Base-by-base conservation (phyloP, 2,329 filamentous ascomycete species). In the Phoma sp. region DNA sequence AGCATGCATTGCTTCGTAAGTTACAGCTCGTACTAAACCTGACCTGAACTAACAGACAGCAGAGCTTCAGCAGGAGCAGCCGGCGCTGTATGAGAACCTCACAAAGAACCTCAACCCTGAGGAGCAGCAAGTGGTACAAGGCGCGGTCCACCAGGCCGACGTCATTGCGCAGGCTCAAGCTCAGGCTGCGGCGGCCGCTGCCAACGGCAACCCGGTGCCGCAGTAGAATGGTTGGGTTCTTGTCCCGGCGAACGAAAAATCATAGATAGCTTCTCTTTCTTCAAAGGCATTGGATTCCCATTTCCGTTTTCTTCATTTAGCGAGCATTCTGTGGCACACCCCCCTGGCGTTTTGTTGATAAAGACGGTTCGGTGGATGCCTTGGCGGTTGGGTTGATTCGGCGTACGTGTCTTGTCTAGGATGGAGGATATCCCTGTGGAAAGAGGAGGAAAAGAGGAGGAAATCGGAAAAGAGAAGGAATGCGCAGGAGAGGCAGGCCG, bases 11-110 rank as follows among this genome's bases (percentile, higher is more conserved):
- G 62, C 77, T 93, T 71, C 89, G 93, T 96, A 86, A 76, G 91
- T 86, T 20, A 37, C 29, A 20, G 37, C 15, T 12, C n/a, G 38
- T 4, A 20, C 5, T 5, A 18, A 28, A 33, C 1, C 23, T 1
- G 28, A 26, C 10, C 30, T 28, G 6, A 21, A 14, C 54, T 72
- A 57, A 73, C 73, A 77, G 54, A 75, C 25, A 38, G 25, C 33
- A 96, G 92, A 85, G 76, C 85, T 98, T 72, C 92, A 97, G 84
- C 87, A 89, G 78, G 89, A 93, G 67, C 92, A 97, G 70, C 93
- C 93, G 14, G 89, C 93, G 63, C 88, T 96, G 63, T 99, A 98
- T 74, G 81, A 87, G 36, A 88, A 83, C 54, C 82, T 99, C 53
- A 92, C 91, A 18, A 86, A 88, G 63, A 89, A 91, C 57, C 84